phyloP scores from a whole-genome alignment of 345 rosid species.

The Eucalyptus cloeziana region DNA sequence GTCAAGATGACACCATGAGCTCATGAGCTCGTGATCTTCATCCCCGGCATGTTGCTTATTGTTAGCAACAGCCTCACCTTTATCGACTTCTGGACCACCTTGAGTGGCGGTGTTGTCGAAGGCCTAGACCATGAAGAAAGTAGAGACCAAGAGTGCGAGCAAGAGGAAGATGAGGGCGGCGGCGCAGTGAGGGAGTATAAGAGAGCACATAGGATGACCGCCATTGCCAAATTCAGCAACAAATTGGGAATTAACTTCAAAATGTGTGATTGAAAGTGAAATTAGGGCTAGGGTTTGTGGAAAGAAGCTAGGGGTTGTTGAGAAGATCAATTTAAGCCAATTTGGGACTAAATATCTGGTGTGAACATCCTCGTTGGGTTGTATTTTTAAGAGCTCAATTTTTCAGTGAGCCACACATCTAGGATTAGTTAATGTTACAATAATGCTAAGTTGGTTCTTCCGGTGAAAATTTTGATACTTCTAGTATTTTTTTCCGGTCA shows the following conservation, averaged over 20 bases:
- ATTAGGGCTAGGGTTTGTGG: not conserved
- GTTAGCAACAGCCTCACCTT: not conserved
- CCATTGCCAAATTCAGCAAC: not conserved
- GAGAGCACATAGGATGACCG: not conserved
- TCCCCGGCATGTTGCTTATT: not conserved
- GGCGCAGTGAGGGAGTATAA: not conserved
- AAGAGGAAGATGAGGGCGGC: not conserved
- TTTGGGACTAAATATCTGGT: not conserved
- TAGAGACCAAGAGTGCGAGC: not conserved
- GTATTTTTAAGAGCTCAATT: not conserved
- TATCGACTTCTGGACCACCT: not conserved
- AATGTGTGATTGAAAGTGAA: not conserved
- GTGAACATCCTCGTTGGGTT: not conserved
- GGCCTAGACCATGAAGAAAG: not conserved
- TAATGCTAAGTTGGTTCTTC: not conserved
- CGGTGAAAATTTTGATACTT: not conserved
- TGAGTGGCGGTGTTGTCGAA: not conserved
- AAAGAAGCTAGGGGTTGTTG: not conserved
- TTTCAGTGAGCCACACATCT: not conserved
- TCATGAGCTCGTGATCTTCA: not conserved
- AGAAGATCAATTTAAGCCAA: not conserved
- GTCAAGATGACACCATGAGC: not conserved
- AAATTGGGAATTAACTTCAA: not conserved
- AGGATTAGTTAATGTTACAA: not conserved
- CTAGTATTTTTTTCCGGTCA: not conserved